These are phyloP conservation scores for Tilletia walkeri DNA, from an alignment of 1,284 basidiomycete species.

Conservation along the genomic window DNA sequence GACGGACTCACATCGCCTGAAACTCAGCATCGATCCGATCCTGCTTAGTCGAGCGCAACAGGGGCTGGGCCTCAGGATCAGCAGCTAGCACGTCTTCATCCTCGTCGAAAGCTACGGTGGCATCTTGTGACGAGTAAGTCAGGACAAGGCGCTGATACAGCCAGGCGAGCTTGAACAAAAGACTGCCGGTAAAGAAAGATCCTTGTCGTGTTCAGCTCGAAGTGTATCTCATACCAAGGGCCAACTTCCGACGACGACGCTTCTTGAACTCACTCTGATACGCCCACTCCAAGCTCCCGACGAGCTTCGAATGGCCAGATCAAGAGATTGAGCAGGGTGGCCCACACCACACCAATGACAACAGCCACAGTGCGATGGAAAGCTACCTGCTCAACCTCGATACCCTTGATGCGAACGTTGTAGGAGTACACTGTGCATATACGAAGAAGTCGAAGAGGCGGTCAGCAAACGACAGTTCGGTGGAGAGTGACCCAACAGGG, in stretches of 20 bases:
- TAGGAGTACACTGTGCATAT: conserved; percentile 63
- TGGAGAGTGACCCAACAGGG: too few relatives aligned
- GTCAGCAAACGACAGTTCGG: too few relatives aligned
- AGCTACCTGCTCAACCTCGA: conserved; percentile 72
- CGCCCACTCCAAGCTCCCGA: conserved; percentile 74
- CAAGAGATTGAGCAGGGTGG: conserved; percentile 77
- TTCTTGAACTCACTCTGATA: conserved; percentile 71
- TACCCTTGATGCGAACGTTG: conserved; percentile 71
- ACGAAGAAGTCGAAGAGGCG: not conserved
- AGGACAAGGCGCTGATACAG: conserved; percentile 48
- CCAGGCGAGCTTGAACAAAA: conserved; percentile 49
- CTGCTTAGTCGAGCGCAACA: conserved; percentile 28
- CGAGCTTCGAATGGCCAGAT: conserved; percentile 96
- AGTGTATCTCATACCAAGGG: too few relatives aligned
- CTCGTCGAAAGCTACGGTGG: not conserved
- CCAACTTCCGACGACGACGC: not conserved
- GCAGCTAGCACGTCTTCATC: conserved; percentile 17
- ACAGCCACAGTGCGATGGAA: conserved; percentile 76
- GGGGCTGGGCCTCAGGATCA: conserved; percentile 30
- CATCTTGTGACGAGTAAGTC: conserved; percentile 37
- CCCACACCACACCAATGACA: conserved; percentile 84
- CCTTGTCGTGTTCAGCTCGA: too few relatives aligned
- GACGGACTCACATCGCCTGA: conserved; percentile 27
- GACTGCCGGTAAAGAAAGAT: conserved; percentile 16
- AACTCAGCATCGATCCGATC: conserved; percentile 32